phyloP scores from a whole-genome alignment of 176 grass and related monocot species.

The Phragmites australis region DNA sequence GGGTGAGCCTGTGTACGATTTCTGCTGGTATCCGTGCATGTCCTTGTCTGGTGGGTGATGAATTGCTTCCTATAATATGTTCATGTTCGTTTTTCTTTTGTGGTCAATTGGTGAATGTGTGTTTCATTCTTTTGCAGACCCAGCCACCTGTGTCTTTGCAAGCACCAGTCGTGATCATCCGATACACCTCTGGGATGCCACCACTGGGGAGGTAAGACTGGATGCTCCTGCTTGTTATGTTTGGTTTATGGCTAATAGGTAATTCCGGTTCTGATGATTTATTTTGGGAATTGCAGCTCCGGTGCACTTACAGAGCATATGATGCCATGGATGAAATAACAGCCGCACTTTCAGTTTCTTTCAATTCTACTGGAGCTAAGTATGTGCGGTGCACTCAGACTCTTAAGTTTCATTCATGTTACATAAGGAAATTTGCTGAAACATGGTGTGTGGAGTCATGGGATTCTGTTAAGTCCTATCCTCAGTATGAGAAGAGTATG shows the following conservation, averaged over 20 bases:
- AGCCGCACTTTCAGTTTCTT: conserved; percentile 84
- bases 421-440: neutral
- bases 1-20: conserved; percentile 84
- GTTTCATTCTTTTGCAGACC: conserved; percentile 53
- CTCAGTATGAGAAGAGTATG: neutral
- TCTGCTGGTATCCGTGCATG: conserved; percentile 98
- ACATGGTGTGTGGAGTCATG: conserved; percentile 18
- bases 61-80: conserved; percentile 8
- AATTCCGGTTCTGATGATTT: conserved; percentile 27
- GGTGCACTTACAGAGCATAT: conserved; percentile 91
- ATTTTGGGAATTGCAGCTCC: conserved; percentile 53
- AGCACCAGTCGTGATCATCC: conserved; percentile 84
- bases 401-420: conserved; percentile 19
- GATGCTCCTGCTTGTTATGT: neutral
- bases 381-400: conserved; percentile 32
- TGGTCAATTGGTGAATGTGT: conserved; percentile 16
- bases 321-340: conserved; percentile 97
- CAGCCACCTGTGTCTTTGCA: conserved; percentile 80
- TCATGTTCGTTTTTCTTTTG: neutral
- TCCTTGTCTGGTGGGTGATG: conserved; percentile 61
- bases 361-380: conserved; percentile 88
- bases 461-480: neutral
- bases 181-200: conserved; percentile 92
- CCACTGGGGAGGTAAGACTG: conserved; percentile 67
- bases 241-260: conserved; percentile 1